Evolutionary conservation across 106 monocot genomes (phyloP), one percentile per base, ranked within the genome.

Genomic region (Iris macrosiphon): DNA sequence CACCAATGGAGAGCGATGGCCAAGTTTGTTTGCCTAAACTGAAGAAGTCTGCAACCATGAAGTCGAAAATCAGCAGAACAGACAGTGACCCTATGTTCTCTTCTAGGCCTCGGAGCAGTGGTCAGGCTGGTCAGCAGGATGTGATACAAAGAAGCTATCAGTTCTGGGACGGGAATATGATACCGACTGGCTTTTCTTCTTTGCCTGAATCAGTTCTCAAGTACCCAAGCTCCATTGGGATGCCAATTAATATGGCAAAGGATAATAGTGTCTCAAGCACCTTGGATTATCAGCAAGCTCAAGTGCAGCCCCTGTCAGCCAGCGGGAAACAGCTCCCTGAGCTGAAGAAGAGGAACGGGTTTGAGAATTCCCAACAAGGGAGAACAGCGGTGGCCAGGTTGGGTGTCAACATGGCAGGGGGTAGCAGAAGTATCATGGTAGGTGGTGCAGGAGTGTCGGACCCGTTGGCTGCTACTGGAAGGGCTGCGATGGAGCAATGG

Each of bases 401-500:
- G 27, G 62, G 49, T 11, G 45, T 22, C 0, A 60, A 64, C 17
- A 38, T 59, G n/a, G 50, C 46, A 8, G 75, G 69, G 1, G 58
- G 45, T 28, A 50, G 29, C 50, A 11, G 50, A 1, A 10, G 29
- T 30, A 19, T 50, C 29, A 15, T 50, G 15, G 53, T 54, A 2
- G 75, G 67, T 8, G 58, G 71, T 15, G 46, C 65, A n/a, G 69
- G 50, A 6, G 72, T 81, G 0, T 65, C 81, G 0, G 89, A 95
- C 48, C 85, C 85, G 1, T 85, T 85, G 22, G 71, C 70, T 6
- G 81, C 85, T n/a, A n/a, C n/a, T n/a, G n/a, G n/a, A n/a, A n/a
- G n/a, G n/a, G n/a, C n/a, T n/a, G n/a, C n/a, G n/a, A n/a, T n/a
- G n/a, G n/a, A n/a, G n/a, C n/a, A n/a, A n/a, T n/a, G n/a, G n/a